phyloP scores from a whole-genome alignment of 495 filamentous ascomycete species.

The Penicillium herquei region DNA sequence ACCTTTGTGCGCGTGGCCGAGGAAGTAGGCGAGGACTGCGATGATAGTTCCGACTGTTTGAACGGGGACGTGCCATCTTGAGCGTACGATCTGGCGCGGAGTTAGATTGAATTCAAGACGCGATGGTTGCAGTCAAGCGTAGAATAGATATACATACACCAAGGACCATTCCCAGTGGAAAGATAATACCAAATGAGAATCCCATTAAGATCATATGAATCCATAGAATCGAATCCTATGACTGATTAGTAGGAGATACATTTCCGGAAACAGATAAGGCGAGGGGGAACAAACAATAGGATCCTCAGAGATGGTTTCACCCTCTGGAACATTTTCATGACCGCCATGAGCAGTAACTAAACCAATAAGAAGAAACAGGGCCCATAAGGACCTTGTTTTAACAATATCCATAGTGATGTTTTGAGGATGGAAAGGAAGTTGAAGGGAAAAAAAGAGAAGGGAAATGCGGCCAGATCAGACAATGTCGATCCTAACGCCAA shows the following conservation, averaged over 20 bases:
- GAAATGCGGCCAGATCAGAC: constrained; percentile 8
- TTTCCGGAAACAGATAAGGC: neutral
- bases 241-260: constrained; percentile 1
- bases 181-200: constrained; percentile 82
- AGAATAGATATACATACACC: constrained; percentile 58
- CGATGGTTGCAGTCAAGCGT: neutral
- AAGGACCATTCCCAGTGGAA: constrained; percentile 93
- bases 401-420: constrained; percentile 17
- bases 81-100: constrained; percentile 68
- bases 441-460: constrained; percentile 12
- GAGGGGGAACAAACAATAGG: constrained; percentile 67
- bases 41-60: constrained; percentile 73
- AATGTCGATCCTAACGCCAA: constrained; percentile 19
- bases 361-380: constrained; percentile 30
- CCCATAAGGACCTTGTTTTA: constrained; percentile 18
- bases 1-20: constrained; percentile 88
- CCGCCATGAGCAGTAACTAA: constrained; percentile 66
- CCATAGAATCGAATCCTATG: constrained; percentile 83
- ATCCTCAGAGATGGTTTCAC: constrained; percentile 70
- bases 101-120: neutral
- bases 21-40: constrained; percentile 80
- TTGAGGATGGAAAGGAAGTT: constrained; percentile 3
- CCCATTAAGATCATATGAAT: constrained; percentile 89
- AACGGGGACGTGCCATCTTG: constrained; percentile 90
- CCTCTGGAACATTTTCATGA: constrained; percentile 72